Evolutionary conservation across 2,329 filamentous ascomycete species (phyloP), one percentile per base, ranked within the genome.

Genomic region (Pseudocercospora musae): DNA sequence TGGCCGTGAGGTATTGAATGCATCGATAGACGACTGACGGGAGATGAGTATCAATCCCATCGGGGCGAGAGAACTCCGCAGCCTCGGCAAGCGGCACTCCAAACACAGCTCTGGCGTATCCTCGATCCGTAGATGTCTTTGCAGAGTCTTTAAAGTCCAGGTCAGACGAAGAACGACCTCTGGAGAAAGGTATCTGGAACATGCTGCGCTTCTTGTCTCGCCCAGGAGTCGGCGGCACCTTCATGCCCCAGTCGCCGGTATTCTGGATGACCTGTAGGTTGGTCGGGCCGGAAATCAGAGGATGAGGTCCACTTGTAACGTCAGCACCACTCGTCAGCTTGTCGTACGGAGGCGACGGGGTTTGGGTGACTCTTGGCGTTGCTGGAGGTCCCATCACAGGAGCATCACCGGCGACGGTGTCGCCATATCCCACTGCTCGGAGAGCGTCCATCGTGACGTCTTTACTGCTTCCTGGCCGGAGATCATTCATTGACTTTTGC

Each of bases 21-120:
- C 92, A 97, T 61, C 95, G 89, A 78, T 96, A 99, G 8, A 98
- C 91, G 2, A 99, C 95, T 6, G 94, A 91, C 1, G 95, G 95
- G 27, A 99, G 80, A 27, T 90, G 88, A 6, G 92, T 87, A 63
- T 87, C 85, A 49, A 91, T 82, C 60, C 92, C 90, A 11, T 81
- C 77, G 0, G 92, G 93, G 11, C 87, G 83, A 69, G 90, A 93
- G 73, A 85, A 90, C 63, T 90, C 87, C 7, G 96, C 93, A 25
- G 95, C 95, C 71, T 98, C 94, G 8, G 87, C 87, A 57, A 99
- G 79, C 4, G 91, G 86, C 31, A 91, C 89, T 2, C 95, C 95
- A 74, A 99, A 99, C 3, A 92, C 90, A 60, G 89, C 70, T 56
- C 72, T 66, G 6, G 57, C 40, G 9, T 57, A 60, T 4, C 56